These are phyloP conservation scores for Cicer bijugum DNA, from an alignment of 306 rosid genomes.

Conservation along the genomic window DNA sequence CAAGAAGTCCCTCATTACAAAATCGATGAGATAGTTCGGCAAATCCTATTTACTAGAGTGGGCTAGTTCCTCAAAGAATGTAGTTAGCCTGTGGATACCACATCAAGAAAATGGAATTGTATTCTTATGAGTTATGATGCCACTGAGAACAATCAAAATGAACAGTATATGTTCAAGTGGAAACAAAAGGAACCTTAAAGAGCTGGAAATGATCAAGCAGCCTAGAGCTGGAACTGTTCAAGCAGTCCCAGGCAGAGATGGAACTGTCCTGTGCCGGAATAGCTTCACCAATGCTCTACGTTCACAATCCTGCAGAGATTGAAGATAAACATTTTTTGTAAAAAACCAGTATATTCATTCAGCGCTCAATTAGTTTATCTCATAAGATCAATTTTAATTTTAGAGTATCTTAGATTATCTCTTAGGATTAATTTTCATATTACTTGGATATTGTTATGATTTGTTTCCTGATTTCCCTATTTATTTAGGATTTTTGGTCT, in stretches of 20 bases:
- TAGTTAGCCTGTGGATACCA: neutral
- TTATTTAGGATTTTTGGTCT: too few relatives aligned
- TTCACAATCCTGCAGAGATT: conserved; percentile 79
- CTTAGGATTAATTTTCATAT: too few relatives aligned
- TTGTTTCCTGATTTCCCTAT: too few relatives aligned
- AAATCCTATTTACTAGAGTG: neutral
- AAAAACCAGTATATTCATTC: neutral
- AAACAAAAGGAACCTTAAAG: conserved; percentile 39
- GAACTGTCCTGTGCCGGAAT: conserved; percentile 69
- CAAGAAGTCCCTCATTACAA: conserved; percentile 10
- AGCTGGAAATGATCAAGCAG: conserved; percentile 47
- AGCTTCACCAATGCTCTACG: conserved; percentile 86
- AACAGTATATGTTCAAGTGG: conserved; percentile 12
- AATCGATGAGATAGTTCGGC: conserved; percentile 30
- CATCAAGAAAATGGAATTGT: conserved; percentile 33
- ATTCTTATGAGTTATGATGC: neutral
- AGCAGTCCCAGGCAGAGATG: conserved; percentile 53
- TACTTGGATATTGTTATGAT: too few relatives aligned
- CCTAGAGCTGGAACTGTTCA: conserved; percentile 51
- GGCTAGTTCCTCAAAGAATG: conserved; percentile 35
- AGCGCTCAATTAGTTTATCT: conserved; percentile 1
- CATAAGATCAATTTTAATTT: too few relatives aligned
- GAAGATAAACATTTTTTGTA: conserved; percentile 11
- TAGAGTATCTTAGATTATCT: neutral
- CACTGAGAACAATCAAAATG: conserved; percentile 20